phyloP scores from a whole-genome alignment of 1,139 yeast species.

The Kluyveromyces marxianus region DNA sequence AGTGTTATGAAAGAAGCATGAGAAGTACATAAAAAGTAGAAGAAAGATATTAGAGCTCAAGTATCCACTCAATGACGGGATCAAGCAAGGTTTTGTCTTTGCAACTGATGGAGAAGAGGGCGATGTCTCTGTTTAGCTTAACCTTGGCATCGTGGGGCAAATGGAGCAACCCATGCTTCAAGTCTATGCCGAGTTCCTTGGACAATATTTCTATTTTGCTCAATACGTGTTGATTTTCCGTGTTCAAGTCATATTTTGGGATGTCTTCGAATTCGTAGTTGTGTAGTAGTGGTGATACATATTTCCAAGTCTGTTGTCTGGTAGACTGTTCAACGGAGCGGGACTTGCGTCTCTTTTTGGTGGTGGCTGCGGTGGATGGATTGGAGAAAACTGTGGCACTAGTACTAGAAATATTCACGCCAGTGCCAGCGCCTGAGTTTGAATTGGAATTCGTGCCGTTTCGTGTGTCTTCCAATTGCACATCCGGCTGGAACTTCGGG shows the following conservation, averaged over 20 bases:
- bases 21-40: too few relatives aligned
- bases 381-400: too few relatives aligned
- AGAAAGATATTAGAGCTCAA: slow-evolving; percentile 9
- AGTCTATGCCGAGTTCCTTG: slow-evolving; percentile 17
- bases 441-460: too few relatives aligned
- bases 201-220: slow-evolving; percentile 16
- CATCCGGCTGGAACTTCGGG: neutral
- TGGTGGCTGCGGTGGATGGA: slow-evolving; percentile 2
- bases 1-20: neutral
- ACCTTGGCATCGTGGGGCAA: slow-evolving; percentile 7
- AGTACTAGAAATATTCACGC: too few relatives aligned
- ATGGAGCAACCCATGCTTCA: slow-evolving; percentile 15
- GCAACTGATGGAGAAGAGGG: slow-evolving; percentile 17
- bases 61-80: slow-evolving; percentile 17
- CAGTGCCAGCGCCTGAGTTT: too few relatives aligned
- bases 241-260: slow-evolving; percentile 12
- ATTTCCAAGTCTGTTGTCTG: slow-evolving; percentile 7
- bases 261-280: slow-evolving; percentile 17
- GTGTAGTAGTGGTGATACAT: slow-evolving; percentile 12
- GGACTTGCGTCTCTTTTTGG: neutral
- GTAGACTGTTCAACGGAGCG: neutral
- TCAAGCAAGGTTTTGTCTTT: slow-evolving; percentile 15
- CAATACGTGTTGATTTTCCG: slow-evolving; percentile 13
- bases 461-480: neutral
- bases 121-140: slow-evolving; percentile 17